Conservation (phyloP, 1,139 yeast genomes). For the Debaryomycetaceae sp. region DNA sequence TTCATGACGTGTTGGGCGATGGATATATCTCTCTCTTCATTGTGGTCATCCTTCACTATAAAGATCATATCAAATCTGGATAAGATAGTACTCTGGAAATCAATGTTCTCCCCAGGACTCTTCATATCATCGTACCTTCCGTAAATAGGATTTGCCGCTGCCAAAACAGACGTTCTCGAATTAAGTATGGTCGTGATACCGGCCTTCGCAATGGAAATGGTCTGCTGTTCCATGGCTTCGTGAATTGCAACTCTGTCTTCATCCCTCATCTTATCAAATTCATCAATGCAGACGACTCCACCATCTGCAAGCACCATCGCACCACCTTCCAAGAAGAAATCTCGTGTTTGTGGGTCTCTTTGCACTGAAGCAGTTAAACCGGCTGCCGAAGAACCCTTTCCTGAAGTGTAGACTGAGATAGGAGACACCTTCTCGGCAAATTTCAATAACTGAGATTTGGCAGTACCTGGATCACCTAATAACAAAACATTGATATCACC, state of each 20-base stretch:
- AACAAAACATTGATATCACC: slow-evolving; percentile 94
- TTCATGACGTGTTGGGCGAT: slow-evolving; percentile 95
- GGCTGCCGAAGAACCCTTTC: slow-evolving; percentile 99
- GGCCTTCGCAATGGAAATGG: slow-evolving; percentile 98
- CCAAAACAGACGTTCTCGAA: slow-evolving; percentile 92
- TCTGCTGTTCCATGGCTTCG: slow-evolving; percentile 99
- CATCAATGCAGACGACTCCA: slow-evolving; percentile 98
- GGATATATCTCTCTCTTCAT: slow-evolving; percentile 77
- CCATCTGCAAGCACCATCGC: slow-evolving; percentile 99
- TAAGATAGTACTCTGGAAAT: slow-evolving; percentile 92
- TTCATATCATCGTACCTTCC: slow-evolving; percentile 96
- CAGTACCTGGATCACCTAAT: slow-evolving; percentile 98
- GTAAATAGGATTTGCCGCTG: slow-evolving; percentile 96
- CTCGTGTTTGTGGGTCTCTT: slow-evolving; percentile 82
- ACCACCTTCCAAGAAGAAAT: slow-evolving; percentile 96
- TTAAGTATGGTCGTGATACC: slow-evolving; percentile 96
- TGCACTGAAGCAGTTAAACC: slow-evolving; percentile 98
- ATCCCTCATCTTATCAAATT: slow-evolving; percentile 98
- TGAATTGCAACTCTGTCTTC: slow-evolving; percentile 98
- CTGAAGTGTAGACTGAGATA: slow-evolving; percentile 92
- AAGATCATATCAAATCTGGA: slow-evolving; percentile 99
- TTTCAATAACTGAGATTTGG: slow-evolving; percentile 91
- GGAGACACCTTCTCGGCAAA: slow-evolving; percentile 95
- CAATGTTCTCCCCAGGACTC: slow-evolving; percentile 97
- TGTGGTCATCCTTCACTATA: slow-evolving; percentile 93